phyloP scores from a whole-genome alignment of 345 rosid genomes.

The Conringia planisiliqua region DNA sequence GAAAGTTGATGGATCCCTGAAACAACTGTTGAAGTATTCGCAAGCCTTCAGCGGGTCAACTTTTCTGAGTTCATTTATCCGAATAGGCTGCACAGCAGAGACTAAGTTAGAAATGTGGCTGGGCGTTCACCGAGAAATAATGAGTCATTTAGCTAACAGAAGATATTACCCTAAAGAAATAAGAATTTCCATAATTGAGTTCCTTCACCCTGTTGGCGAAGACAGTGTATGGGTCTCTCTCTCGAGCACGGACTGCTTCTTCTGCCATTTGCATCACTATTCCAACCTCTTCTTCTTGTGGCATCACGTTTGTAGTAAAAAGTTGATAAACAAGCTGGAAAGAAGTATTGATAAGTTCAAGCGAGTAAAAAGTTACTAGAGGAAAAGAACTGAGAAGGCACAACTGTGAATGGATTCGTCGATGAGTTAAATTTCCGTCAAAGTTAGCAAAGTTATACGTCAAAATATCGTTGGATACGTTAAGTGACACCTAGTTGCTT shows the following conservation, averaged over 20 bases:
- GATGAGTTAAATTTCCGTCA: background rate
- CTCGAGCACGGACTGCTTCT: constrained; percentile 85
- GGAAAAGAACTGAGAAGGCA: background rate
- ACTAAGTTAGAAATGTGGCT: constrained; percentile 12
- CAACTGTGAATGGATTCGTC: background rate
- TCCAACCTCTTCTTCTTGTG: constrained; percentile 82
- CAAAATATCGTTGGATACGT: background rate
- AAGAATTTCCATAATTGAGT: constrained; percentile 88
- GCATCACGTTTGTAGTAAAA: constrained; percentile 68
- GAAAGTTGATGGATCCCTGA: constrained; percentile 89
- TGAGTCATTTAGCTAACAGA: background rate
- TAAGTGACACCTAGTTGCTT: background rate
- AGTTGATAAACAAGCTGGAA: constrained; percentile 85
- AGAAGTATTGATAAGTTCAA: constrained; percentile 1
- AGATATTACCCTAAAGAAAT: constrained; percentile 69
- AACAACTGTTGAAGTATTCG: constrained; percentile 80
- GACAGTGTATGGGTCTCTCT: constrained; percentile 88
- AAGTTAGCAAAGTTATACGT: constrained; percentile 8
- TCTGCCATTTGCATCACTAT: constrained; percentile 92
- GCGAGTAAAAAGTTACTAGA: background rate
- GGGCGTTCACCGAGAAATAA: background rate
- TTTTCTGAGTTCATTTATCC: constrained; percentile 60
- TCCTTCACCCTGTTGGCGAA: constrained; percentile 80
- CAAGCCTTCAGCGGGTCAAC: constrained; percentile 89
- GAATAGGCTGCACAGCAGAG: constrained; percentile 64